Conservation (phyloP, 2,329 filamentous ascomycete species). For the Hymenoscyphus occultus region DNA sequence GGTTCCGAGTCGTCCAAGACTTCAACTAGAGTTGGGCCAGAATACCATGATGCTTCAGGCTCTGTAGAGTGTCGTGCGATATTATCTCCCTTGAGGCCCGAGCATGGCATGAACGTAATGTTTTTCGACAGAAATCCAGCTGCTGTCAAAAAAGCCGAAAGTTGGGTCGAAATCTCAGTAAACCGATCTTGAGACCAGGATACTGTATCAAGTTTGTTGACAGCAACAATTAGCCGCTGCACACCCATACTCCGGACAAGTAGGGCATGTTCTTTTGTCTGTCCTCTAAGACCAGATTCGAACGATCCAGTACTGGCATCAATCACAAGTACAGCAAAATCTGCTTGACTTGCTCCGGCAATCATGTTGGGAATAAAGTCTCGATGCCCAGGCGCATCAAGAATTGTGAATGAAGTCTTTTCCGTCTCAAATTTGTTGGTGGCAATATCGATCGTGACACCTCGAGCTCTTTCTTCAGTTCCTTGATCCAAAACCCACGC, state of each 20-base stretch:
- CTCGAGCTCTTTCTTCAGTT: slow-evolving; percentile 80
- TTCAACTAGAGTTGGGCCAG: slow-evolving; percentile 72
- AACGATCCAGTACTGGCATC: slow-evolving; percentile 89
- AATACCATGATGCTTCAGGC: slow-evolving; percentile 71
- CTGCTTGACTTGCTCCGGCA: slow-evolving; percentile 89
- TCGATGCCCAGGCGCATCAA: slow-evolving; percentile 90
- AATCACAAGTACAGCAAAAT: slow-evolving; percentile 92
- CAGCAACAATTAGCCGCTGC: slow-evolving; percentile 79
- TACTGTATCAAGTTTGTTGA: slow-evolving; percentile 93
- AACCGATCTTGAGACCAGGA: slow-evolving; percentile 81
- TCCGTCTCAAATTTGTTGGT: slow-evolving; percentile 93
- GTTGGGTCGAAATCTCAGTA: slow-evolving; percentile 78
- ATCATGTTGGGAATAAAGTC: slow-evolving; percentile 99
- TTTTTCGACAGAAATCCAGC: slow-evolving; percentile 82
- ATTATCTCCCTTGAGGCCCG: slow-evolving; percentile 85
- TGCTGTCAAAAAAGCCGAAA: slow-evolving; percentile 75
- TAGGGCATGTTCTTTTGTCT: slow-evolving; percentile 90
- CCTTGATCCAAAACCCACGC: slow-evolving; percentile 97
- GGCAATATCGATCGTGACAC: slow-evolving; percentile 95
- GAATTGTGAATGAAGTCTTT: slow-evolving; percentile 82
- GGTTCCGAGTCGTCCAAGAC: slow-evolving; percentile 83
- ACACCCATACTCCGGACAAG: slow-evolving; percentile 89
- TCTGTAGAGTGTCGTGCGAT: slow-evolving; percentile 60
- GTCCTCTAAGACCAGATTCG: slow-evolving; percentile 87
- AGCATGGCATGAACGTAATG: slow-evolving; percentile 83